phyloP scores from a whole-genome alignment of 2,329 filamentous ascomycete genomes.

The Phaeoacremonium minimum region DNA sequence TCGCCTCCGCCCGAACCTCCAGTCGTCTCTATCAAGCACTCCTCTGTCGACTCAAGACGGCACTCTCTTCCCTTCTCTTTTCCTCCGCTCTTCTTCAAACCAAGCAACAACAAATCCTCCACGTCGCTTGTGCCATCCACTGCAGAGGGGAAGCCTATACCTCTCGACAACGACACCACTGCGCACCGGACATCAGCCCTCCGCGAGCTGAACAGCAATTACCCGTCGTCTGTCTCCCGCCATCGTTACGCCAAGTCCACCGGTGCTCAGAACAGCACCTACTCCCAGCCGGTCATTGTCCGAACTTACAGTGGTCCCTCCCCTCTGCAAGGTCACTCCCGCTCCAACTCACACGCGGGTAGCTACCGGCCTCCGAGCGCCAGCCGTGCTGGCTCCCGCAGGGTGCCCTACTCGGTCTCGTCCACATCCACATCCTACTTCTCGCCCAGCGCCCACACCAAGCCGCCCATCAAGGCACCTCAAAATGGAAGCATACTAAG shows the following conservation, averaged over 20 bases:
- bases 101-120: slow-evolving; percentile 38
- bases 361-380: slow-evolving; percentile 18
- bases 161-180: slow-evolving; percentile 51
- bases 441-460: slow-evolving; percentile 15
- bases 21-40: slow-evolving; percentile 4
- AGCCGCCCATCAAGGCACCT: slow-evolving; percentile 19
- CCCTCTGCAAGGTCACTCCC: slow-evolving; percentile 23
- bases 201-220: slow-evolving; percentile 54
- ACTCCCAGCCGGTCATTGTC: slow-evolving; percentile 62
- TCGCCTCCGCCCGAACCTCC: slow-evolving; percentile 3
- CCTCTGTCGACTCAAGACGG: slow-evolving; percentile 14
- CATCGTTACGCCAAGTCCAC: slow-evolving; percentile 54
- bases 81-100: slow-evolving; percentile 42
- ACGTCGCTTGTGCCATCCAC: slow-evolving; percentile 49
- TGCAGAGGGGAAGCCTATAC: slow-evolving; percentile 52
- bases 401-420: slow-evolving; percentile 20
- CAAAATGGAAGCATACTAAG: slow-evolving; percentile 33
- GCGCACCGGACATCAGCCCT: slow-evolving; percentile 56
- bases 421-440: slow-evolving; percentile 17
- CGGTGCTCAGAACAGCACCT: slow-evolving; percentile 52
- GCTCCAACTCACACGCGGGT: slow-evolving; percentile 14
- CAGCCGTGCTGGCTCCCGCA: slow-evolving; percentile 21
- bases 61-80: slow-evolving; percentile 43
- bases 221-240: slow-evolving; percentile 39
- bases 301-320: slow-evolving; percentile 54